phyloP scores from a whole-genome alignment of 2,329 filamentous ascomycete species.

The Apiospora malaysiana region DNA sequence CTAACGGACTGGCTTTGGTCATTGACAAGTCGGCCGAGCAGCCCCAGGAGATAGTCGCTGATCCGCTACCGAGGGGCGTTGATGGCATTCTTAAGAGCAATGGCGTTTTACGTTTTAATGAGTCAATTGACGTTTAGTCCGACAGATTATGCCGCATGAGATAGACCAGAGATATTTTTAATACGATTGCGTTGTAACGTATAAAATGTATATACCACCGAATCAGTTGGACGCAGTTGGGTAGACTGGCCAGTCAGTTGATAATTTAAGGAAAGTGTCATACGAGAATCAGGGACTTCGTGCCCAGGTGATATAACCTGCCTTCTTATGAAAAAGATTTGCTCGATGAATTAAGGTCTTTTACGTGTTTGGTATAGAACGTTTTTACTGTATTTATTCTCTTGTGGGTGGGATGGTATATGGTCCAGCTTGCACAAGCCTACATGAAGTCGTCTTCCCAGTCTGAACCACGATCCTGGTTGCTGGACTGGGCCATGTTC shows the following conservation, averaged over 20 bases:
- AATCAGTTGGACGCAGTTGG: too few species aligned
- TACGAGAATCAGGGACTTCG: too few species aligned
- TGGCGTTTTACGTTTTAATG: slow-evolving; percentile 90
- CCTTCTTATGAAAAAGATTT: background rate
- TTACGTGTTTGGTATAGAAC: background rate
- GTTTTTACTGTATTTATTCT: slow-evolving; percentile 10
- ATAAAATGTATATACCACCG: too few species aligned
- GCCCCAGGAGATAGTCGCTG: slow-evolving; percentile 39
- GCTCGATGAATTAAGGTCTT: background rate
- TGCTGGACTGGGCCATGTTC: slow-evolving; percentile 77
- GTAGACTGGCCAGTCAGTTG: too few species aligned
- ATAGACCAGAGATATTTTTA: too few species aligned
- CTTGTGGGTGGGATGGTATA: background rate
- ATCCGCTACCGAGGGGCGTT: slow-evolving; percentile 71
- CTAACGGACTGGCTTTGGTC: slow-evolving; percentile 89
- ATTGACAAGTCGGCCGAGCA: slow-evolving; percentile 78
- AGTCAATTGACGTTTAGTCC: slow-evolving; percentile 76
- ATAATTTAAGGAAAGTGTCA: too few species aligned
- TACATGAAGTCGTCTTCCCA: slow-evolving; percentile 95
- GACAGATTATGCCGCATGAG: too few species aligned
- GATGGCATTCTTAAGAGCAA: slow-evolving; percentile 87
- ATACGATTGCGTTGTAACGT: too few species aligned
- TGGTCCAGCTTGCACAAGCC: background rate
- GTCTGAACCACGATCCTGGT: slow-evolving; percentile 79
- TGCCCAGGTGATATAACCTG: too few species aligned